phyloP scores from a whole-genome alignment of 164 flowering plant species.

The Umbellularia californica region DNA sequence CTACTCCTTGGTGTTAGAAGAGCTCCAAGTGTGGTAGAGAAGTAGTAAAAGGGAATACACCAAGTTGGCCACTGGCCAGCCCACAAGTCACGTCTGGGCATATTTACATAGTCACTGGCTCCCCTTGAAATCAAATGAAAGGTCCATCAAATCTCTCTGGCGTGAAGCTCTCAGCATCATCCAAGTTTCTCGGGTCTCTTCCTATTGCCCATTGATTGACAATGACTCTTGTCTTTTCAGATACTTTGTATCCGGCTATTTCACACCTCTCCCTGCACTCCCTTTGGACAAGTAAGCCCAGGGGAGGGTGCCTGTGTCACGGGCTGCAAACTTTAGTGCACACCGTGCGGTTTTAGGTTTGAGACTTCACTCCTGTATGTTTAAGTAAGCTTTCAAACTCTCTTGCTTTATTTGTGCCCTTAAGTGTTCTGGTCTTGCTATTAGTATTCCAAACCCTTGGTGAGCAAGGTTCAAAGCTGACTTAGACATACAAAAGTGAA shows the following conservation, averaged over 20 bases:
- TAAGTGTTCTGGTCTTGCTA: too few relatives aligned
- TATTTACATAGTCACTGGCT: not conserved
- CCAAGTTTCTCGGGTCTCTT: conserved; percentile 30
- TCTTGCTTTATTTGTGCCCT: too few relatives aligned
- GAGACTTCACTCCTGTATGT: too few relatives aligned
- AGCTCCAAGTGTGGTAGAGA: conserved; percentile 6
- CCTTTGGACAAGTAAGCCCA: conserved; percentile 32
- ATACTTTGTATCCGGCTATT: conserved; percentile 26
- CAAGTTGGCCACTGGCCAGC: not conserved
- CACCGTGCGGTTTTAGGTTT: too few relatives aligned
- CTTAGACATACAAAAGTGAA: too few relatives aligned
- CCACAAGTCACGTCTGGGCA: conserved; percentile 30
- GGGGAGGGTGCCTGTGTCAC: conserved; percentile 38
- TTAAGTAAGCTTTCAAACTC: too few relatives aligned
- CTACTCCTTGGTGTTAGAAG: too few relatives aligned
- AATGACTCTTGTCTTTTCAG: conserved; percentile 24
- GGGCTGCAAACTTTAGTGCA: too few relatives aligned
- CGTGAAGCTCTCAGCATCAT: conserved; percentile 26
- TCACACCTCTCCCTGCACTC: conserved; percentile 20
- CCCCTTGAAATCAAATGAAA: conserved; percentile 21
- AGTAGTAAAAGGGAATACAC: not conserved
- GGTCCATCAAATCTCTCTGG: conserved; percentile 33
- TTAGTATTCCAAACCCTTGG: too few relatives aligned
- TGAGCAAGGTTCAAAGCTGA: too few relatives aligned
- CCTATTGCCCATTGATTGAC: conserved; percentile 27